Evolutionary conservation across 2,329 filamentous ascomycete species (phyloP), one percentile per base, ranked within the genome.

Genomic region (Fusarium compactum): DNA sequence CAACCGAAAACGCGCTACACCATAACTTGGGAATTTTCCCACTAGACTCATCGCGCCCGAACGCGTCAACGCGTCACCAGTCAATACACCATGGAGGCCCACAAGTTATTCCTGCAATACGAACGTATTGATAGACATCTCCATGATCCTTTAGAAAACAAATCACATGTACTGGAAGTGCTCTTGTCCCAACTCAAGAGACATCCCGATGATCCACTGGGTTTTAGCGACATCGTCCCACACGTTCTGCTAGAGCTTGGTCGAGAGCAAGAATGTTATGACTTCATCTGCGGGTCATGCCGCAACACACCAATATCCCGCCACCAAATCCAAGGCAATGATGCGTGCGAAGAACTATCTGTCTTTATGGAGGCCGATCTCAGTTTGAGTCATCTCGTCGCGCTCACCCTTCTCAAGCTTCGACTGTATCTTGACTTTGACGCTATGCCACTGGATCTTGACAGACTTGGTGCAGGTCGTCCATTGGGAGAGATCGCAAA

Each of bases 311-410:
- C 30, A 16, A 9, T 9, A 3, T 34, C 4, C 4, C 15, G 12
- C 29, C 29, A 30, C 12, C 29, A 30, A 30, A 7, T 32, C 15
- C 3, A 22, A n/a, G 15, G 20, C 7, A 16, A 29, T 2, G 16
- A 50, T 34, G 20, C 16, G 11, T 50, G 15, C 11, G 30, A 50
- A 50, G 16, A 20, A 1, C 5, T 8, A 14, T 8, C 7, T 2
- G 22, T 0, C 0, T n/a, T 50, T 10, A 8, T 10, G n/a, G 15
- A n/a, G 4, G 8, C 30, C 2, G 3, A 20, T n/a, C 29, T 24
- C 8, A 34, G 47, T n/a, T 9, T 50, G 4, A 34, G 47, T 15
- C 47, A 34, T 0, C 20, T 34, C 4, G 47, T 34, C 12, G 47
- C 47, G 22, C 47, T 50, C 30, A 50, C 30, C 6, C 47, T n/a